Base-by-base conservation (phyloP, 2,329 filamentous ascomycete genomes). In the Alternaria ventricosa region DNA sequence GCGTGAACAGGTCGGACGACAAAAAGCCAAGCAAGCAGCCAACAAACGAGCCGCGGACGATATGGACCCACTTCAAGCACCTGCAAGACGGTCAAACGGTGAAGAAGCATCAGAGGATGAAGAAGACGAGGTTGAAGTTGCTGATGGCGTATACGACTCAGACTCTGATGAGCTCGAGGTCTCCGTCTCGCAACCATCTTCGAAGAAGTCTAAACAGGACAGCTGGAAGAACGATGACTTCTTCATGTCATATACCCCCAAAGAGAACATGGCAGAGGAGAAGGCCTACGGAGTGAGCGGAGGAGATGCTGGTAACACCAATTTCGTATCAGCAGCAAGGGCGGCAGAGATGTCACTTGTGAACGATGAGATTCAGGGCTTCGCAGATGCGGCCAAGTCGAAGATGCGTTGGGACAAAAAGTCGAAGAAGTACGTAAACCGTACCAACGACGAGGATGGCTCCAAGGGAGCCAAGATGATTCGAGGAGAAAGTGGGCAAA, bases 381-480 rank as follows among this genome's bases (percentile, higher is more conserved):
- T 97, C 78, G 94, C 89, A 65, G 89, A 92, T 72, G 89, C 93
- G 3, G 87, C 90, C 50, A 91, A 90, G 72, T 82, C 89, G 53
- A 88, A 89, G 50, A 90, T 97, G 89, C 91, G 96, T 70, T 99
- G 96, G 96, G 96, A 99, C 84, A 95, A 96, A 84, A 97, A 97
- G 81, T 88, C 89, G 75, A 96, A 92, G 82, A 98, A 97, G 82
- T 99, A 98, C 82, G 95, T 99, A 36, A 86, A 92, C 12, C 89
- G 92, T 36, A 89, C 89, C 72, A 98, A 99, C 84, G 96, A 99
- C 82, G 92, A 97, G 72, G 96, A 99, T 82, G 96, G 96, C 43
- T 96, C 88, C 28, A 89, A 89, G 73, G 87, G 87, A 36, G 78
- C 78, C 12, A 90, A 90, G 76, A 90, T 97, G 83, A 90, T 97